Base-by-base conservation (phyloP, 306 rosid species). In the Dalbergia oliveri region DNA sequence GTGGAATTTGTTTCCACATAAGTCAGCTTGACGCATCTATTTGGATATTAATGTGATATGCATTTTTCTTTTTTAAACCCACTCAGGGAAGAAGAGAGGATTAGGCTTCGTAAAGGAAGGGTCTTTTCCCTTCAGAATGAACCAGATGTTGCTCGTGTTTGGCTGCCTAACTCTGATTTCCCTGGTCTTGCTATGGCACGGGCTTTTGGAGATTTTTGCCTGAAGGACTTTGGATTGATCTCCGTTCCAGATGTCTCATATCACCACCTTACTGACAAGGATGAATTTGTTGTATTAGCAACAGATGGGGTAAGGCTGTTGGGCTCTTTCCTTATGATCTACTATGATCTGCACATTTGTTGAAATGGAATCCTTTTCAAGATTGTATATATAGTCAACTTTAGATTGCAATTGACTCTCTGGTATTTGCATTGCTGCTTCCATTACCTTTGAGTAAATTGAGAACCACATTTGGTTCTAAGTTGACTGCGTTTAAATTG, bases 121-220 rank as follows among this genome's bases (percentile, higher is more conserved):
- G 93, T 94, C 39, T 94, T 94, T 81, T 85, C 97, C 61, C 94
- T 94, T 66, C 89, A 68, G 45, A 84, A 85, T 49, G 98, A 94
- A 81, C 98, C 94, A 23, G 92, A 88, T 10, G 90, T 90, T 63
- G 12, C 81, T 80, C 91, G 98, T 53, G 98, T 94, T 84, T 94
- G 98, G 98, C 84, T 94, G 77, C 98, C 98, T 21, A 85, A 91
- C 82, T 58, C 80, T 78, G 88, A 94, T 73, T 89, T 91, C 77
- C 98, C 98, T 41, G 98, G 98, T 37, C 98, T 94, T 65, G 98
- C 98, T 18, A 94, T 94, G 98, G 90, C 97, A 16, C 90, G 98
- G 76, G 98, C 97, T 59, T 92, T 92, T 79, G 98, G 98, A 86
- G 98, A 94, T 82, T 91, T 91, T 81, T 92, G 97, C 89, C 83